Percentiles rank a stretch among this genome's conserved stretches.
Conservation (phyloP, 257 asterid species). For the Scutellaria barbata region DNA sequence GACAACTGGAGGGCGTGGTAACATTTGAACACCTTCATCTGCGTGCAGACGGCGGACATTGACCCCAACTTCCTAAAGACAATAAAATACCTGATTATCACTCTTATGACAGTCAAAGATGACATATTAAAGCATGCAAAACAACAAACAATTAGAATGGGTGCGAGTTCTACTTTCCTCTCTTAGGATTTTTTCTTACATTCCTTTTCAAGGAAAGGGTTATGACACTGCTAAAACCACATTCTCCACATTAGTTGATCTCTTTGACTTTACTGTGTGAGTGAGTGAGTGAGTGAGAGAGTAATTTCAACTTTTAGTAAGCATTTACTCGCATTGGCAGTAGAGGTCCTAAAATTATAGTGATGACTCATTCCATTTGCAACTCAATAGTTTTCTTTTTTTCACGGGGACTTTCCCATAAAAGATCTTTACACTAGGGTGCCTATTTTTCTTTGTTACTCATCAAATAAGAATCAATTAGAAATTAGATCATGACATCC, state of each 20-base stretch:
- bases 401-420: background rate
- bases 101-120: slow-evolving; percentile 15
- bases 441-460: slow-evolving; percentile 22
- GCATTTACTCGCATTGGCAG: background rate
- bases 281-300: background rate
- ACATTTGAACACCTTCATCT: slow-evolving; percentile 60
- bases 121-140: slow-evolving; percentile 24
- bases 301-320: background rate
- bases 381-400: background rate
- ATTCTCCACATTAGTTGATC: background rate
- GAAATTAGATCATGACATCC: slow-evolving; percentile 22
- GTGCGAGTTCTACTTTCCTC: slow-evolving; percentile 9
- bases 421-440: slow-evolving; percentile 7
- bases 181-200: background rate
- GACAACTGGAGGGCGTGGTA: slow-evolving; percentile 89
- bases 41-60: slow-evolving; percentile 74
- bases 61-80: slow-evolving; percentile 82
- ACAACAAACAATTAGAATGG: slow-evolving; percentile 15
- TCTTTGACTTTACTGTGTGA: slow-evolving; percentile 4
- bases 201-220: slow-evolving; percentile 2
- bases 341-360: slow-evolving; percentile 14
- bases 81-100: slow-evolving; percentile 26
- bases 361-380: slow-evolving; percentile 2
- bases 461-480: slow-evolving; percentile 22
- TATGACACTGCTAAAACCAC: slow-evolving; percentile 21